Percentiles rank a stretch among this genome's conserved stretches.
Evolutionary conservation across 768 basidiomycete species (phyloP).

Genomic region (Macrolepiota dolichaula): DNA sequence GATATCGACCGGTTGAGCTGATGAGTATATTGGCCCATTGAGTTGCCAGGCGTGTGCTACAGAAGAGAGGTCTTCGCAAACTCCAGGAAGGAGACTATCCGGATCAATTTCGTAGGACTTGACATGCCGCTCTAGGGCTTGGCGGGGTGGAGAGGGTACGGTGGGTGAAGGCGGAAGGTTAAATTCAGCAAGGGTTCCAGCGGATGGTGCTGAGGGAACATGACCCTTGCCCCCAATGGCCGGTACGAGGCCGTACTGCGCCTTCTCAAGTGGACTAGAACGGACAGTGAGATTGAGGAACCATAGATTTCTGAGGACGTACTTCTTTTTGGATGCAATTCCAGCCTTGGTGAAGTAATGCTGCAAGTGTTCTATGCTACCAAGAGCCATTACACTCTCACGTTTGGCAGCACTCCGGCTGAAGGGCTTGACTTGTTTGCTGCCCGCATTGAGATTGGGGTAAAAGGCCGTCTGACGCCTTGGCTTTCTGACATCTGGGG

Average conservation of each 20-base stretch:
- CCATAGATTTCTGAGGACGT: conserved; percentile 26
- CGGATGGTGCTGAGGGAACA: conserved; percentile 37
- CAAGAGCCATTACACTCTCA: conserved; percentile 89
- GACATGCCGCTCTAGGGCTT: conserved; percentile 49
- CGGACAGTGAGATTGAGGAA: conserved; percentile 6
- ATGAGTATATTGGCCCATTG: conserved; percentile 17
- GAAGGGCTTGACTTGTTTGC: conserved; percentile 82
- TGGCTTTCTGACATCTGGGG: conserved; percentile 38
- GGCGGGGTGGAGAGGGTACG: conserved; percentile 42
- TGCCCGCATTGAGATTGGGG: conserved; percentile 64
- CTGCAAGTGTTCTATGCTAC: conserved; percentile 95
- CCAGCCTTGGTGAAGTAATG: conserved; percentile 93
- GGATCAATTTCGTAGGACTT: conserved; percentile 74
- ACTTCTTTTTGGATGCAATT: conserved; percentile 69
- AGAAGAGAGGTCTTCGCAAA: conserved; percentile 67
- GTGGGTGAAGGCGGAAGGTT: conserved; percentile 70
- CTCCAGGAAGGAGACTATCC: conserved; percentile 71
- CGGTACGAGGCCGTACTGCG: conserved; percentile 64
- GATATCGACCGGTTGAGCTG: conserved; percentile 40
- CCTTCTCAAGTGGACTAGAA: conserved; percentile 41
- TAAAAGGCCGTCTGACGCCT: conserved; percentile 77
- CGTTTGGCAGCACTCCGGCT: conserved; percentile 89
- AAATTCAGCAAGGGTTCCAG: conserved; percentile 45
- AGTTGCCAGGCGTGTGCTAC: conserved; percentile 66
- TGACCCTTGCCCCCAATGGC: conserved; percentile 64